Evolutionary conservation across 2,329 filamentous ascomycete species (phyloP).

Genomic region (Cladorrhinum sp.): DNA sequence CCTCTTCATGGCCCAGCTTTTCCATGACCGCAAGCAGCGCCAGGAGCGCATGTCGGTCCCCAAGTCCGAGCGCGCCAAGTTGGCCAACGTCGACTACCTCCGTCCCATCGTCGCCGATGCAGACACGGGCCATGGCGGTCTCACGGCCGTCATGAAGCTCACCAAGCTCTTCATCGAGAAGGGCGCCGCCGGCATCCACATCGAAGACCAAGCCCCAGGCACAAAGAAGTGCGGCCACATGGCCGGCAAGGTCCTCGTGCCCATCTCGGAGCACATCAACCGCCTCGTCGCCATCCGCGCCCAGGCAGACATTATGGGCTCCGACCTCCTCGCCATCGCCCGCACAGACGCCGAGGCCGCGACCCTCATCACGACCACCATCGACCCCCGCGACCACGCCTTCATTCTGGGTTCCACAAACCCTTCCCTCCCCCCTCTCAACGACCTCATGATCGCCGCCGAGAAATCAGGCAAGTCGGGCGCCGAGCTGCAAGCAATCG

Average conservation of each 20-base stretch:
- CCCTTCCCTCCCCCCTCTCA: conserved; percentile 75
- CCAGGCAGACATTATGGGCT: conserved; percentile 97
- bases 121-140: conserved; percentile 92
- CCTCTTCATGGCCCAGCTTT: conserved; percentile 96
- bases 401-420: conserved; percentile 93
- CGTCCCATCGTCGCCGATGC: conserved; percentile 95
- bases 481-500: conserved; percentile 79
- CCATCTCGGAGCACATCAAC: conserved; percentile 97
- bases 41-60: conserved; percentile 83
- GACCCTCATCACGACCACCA: conserved; percentile 93
- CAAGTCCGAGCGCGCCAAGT: conserved; percentile 66
- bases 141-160: conserved; percentile 99
- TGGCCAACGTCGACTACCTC: conserved; percentile 87
- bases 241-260: conserved; percentile 97
- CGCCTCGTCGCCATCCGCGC: conserved; percentile 93
- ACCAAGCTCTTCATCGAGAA: conserved; percentile 97
- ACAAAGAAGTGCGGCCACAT: conserved; percentile 99
- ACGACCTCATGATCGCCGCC: conserved; percentile 85
- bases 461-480: conserved; percentile 80
- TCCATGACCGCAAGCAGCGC: conserved; percentile 98
- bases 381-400: conserved; percentile 90
- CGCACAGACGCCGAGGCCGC: conserved; percentile 97
- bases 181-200: conserved; percentile 95
- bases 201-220: conserved; percentile 95
- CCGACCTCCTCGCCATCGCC: conserved; percentile 85